A percentile compares a stretch with the other conserved stretches of the same genome.
These are phyloP conservation scores for Pleurotus ostreatus DNA, from an alignment of 768 basidiomycete species.

Conservation along the genomic window DNA sequence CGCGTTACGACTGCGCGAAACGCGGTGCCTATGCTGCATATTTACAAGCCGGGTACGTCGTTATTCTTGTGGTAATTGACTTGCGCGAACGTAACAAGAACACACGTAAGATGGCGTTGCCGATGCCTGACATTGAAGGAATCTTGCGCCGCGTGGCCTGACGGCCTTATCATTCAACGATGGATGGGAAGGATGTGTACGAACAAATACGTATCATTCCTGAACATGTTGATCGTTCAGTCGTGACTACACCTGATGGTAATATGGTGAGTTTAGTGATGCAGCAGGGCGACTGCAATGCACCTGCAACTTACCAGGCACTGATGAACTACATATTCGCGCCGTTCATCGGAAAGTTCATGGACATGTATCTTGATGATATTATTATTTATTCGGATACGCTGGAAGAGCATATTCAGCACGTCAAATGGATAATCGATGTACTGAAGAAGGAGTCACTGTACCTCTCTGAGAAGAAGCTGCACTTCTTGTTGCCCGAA, in stretches of 20 bases:
- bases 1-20: too few species aligned
- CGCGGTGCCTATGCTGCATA: too few species aligned
- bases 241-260: constrained; percentile 27
- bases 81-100: too few species aligned
- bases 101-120: too few species aligned
- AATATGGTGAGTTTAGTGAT: constrained; percentile 33
- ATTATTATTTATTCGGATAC: constrained; percentile 18
- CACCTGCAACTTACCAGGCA: too few species aligned
- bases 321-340: constrained; percentile 1
- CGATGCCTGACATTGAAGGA: too few species aligned
- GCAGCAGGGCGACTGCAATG: constrained; percentile 16
- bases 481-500: too few species aligned
- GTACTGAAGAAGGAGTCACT: constrained; percentile 26
- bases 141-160: too few species aligned
- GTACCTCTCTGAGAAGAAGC: constrained; percentile 22
- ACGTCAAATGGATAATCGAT: constrained; percentile 28
- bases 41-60: too few species aligned
- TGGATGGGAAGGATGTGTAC: constrained; percentile 34
- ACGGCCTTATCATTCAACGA: too few species aligned
- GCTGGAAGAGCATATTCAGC: constrained; percentile 27
- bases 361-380: constrained; percentile 14
- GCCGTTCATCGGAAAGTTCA: constrained; percentile 7
- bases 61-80: too few species aligned
- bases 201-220: constrained; percentile 33
- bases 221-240: constrained; percentile 21